Evolutionary conservation across 345 rosid genomes (phyloP), one percentile per base, ranked within the genome.

Genomic region (Hirschfeldia incana): DNA sequence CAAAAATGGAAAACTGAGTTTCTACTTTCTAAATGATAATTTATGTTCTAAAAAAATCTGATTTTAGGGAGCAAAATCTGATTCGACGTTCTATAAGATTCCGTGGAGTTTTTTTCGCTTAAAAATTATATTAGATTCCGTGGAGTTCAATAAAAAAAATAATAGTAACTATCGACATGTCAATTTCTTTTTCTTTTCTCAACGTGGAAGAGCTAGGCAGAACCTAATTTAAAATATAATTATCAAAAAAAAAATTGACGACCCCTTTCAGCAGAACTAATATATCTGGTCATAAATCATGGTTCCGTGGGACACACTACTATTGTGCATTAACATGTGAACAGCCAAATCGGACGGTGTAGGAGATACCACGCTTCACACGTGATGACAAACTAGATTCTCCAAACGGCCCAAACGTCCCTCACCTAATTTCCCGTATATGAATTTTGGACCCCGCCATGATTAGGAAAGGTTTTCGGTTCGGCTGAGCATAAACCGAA

Each of bases 351-450:
- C 71, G 61, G 61, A 74, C 78, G 78, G 75, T 68, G 28, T 51
- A 68, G 15, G n/a, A 68, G 6, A 15, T 44, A 65, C 66, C 75
- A 79, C 44, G 73, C 11, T 29, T 73, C 17, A 36, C 12, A 73
- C 74, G 49, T 67, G 12, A 67, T 26, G 69, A 34, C 78, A 73
- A 61, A 59, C 13, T 27, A 73, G 82, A 73, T 79, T 73, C 82
- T 34, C 69, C 66, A 34, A 74, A 73, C 78, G 70, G 70, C 46
- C 64, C 33, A 64, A n/a, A 42, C 53, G 61, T 33, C 69, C 49
- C 27, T 8, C 15, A 11, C 16, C 66, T 15, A 29, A 5, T 64
- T 73, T 44, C 77, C 29, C 67, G 59, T 62, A 62, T n/a, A 10
- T 29, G 57, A 51, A 51, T n/a, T 61, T 34, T 70, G 28, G 57